Percentiles rank a stretch among this genome's conserved stretches.
phyloP scores from a whole-genome alignment of 2,329 filamentous ascomycete genomes.

The Teratosphaeria zuluensis region DNA sequence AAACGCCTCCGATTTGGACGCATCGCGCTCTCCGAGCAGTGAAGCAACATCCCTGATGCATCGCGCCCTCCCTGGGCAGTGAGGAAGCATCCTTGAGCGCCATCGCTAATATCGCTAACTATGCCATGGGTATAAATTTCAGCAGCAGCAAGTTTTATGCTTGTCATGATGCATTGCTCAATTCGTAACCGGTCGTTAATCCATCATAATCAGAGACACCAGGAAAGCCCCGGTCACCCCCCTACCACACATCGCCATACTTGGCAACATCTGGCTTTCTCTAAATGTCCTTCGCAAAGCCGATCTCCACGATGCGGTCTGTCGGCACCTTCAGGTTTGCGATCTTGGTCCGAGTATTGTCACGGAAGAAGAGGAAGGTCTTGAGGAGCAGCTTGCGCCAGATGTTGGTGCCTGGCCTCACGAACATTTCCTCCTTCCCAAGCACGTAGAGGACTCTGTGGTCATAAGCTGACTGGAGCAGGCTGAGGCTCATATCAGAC shows the following conservation, averaged over 20 bases:
- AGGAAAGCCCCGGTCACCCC: background rate
- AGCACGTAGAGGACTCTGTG: slow-evolving; percentile 43
- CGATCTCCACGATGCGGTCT: slow-evolving; percentile 57
- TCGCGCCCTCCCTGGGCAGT: background rate
- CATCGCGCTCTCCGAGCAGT: background rate
- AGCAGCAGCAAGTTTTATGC: background rate
- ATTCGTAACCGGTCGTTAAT: background rate
- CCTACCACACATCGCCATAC: background rate
- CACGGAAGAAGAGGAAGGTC: slow-evolving; percentile 54
- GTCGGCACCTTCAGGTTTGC: slow-evolving; percentile 50
- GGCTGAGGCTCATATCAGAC: slow-evolving; percentile 7
- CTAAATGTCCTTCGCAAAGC: slow-evolving; percentile 51
- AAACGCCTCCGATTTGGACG: background rate
- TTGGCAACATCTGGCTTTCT: background rate
- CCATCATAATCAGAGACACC: background rate
- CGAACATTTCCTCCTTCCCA: slow-evolving; percentile 53
- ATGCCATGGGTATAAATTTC: background rate
- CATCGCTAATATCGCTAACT: background rate
- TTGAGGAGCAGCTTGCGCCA: slow-evolving; percentile 40
- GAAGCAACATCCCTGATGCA: background rate
- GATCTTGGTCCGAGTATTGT: slow-evolving; percentile 58
- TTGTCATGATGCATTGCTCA: background rate
- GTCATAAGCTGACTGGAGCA: slow-evolving; percentile 35
- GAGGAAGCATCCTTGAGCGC: background rate
- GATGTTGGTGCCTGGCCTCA: slow-evolving; percentile 33